phyloP scores from a whole-genome alignment of 805 yeast species.

The Cyberlindnera bimundalis region DNA sequence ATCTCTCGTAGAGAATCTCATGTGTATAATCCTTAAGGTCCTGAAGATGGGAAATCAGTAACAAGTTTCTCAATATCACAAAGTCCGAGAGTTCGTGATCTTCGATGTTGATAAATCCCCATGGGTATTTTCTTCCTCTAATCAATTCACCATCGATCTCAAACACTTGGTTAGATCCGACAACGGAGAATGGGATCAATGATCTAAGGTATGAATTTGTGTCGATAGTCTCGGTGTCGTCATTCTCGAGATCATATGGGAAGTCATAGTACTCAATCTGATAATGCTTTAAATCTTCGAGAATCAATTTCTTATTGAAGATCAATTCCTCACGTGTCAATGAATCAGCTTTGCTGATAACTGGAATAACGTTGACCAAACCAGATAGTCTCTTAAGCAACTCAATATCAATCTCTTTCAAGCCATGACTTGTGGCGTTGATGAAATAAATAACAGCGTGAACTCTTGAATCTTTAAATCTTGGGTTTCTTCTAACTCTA shows the following conservation, averaged over 20 bases:
- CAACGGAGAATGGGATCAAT: constrained; percentile 62
- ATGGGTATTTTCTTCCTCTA: constrained; percentile 54
- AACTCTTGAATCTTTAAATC: constrained; percentile 81
- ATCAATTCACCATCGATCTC: constrained; percentile 40
- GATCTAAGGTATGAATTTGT: constrained; percentile 63
- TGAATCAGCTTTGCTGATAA: constrained; percentile 83
- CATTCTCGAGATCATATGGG: constrained; percentile 53
- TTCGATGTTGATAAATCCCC: constrained; percentile 60
- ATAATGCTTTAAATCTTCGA: constrained; percentile 71
- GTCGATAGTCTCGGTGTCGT: constrained; percentile 61
- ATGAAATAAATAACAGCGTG: constrained; percentile 74
- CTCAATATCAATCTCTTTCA: constrained; percentile 72
- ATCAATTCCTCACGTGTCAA: constrained; percentile 74
- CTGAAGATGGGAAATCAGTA: constrained; percentile 78
- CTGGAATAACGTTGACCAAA: constrained; percentile 81
- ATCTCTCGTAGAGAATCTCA: constrained; percentile 81
- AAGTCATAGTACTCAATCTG: constrained; percentile 72
- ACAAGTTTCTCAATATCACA: constrained; percentile 70
- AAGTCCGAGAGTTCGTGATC: constrained; percentile 78
- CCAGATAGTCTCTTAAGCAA: constrained; percentile 75
- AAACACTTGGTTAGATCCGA: constrained; percentile 64
- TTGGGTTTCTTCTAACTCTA: constrained; percentile 77
- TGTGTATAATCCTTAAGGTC: constrained; percentile 89
- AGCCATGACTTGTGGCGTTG: constrained; percentile 82
- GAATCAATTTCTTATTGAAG: constrained; percentile 67